phyloP scores from a whole-genome alignment of 2,329 filamentous ascomycete species.

The Talaromyces albobiverticillius region DNA sequence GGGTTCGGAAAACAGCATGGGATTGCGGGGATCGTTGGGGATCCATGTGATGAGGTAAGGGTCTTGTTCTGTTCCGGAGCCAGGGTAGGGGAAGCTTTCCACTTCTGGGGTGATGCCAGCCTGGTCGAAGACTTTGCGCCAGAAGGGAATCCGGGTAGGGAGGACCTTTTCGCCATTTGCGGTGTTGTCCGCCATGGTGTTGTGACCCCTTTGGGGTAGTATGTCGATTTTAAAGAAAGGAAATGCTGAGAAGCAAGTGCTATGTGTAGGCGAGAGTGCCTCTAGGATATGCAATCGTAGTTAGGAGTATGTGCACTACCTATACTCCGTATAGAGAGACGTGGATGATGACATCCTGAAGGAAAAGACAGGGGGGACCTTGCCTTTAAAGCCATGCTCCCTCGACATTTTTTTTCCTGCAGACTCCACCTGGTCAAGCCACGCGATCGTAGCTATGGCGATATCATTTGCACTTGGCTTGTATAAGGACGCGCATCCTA shows the following conservation, averaged over 20 bases:
- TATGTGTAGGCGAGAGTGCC: too few species aligned
- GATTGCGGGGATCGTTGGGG: slow-evolving; percentile 42
- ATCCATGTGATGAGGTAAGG: slow-evolving; percentile 45
- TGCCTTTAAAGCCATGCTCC: too few species aligned
- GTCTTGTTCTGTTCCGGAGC: slow-evolving; percentile 41
- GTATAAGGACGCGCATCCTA: too few species aligned
- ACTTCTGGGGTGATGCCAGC: slow-evolving; percentile 35
- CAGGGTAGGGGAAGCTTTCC: slow-evolving; percentile 30
- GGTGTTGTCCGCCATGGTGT: slow-evolving; percentile 18
- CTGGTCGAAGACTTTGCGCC: slow-evolving; percentile 31
- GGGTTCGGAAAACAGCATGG: slow-evolving; percentile 30
- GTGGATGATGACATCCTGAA: too few species aligned
- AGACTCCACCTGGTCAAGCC: too few species aligned
- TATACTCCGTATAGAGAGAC: too few species aligned
- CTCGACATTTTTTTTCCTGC: too few species aligned
- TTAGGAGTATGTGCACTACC: too few species aligned
- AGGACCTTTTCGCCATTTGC: slow-evolving; percentile 24
- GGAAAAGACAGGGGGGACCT: too few species aligned
- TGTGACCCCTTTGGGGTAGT: background rate
- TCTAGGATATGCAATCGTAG: too few species aligned
- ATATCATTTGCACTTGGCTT: too few species aligned
- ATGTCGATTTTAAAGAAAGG: background rate
- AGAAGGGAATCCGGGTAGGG: slow-evolving; percentile 32
- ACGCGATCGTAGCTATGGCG: too few species aligned
- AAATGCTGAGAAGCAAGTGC: background rate